phyloP scores from a whole-genome alignment of 208 protist genomes.

The Trypanosomatidae sp. region DNA sequence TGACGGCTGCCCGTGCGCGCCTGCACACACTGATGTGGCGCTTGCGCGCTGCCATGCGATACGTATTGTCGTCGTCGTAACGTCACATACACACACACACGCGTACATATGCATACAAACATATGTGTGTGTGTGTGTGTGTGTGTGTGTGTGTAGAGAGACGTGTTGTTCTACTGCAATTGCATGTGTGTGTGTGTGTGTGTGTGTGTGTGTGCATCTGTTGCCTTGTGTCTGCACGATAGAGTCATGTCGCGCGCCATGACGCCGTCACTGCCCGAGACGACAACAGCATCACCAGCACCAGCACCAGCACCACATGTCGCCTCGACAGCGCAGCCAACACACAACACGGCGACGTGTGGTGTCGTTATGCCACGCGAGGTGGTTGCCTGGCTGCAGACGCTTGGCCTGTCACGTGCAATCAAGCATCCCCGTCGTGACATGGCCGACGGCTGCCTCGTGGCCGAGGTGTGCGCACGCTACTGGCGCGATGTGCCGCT shows the following conservation, averaged over 20 bases:
- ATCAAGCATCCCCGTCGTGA: slow-evolving; percentile 83
- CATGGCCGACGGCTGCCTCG: slow-evolving; percentile 83
- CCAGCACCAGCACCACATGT: neutral
- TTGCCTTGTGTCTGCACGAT: neutral
- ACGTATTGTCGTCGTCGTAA: no score
- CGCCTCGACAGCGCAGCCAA: neutral
- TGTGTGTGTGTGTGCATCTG: no score
- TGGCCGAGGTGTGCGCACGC: slow-evolving; percentile 88
- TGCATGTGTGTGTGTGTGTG: no score
- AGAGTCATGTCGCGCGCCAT: neutral
- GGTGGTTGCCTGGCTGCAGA: slow-evolving; percentile 84
- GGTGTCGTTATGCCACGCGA: slow-evolving; percentile 59
- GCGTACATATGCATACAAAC: no score
- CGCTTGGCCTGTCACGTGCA: slow-evolving; percentile 60
- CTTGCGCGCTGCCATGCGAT: no score
- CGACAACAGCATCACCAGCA: neutral
- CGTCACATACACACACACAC: no score
- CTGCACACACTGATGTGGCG: no score
- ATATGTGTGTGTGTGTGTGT: no score
- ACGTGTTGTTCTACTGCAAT: no score
- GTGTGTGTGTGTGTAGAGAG: no score
- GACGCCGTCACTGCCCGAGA: neutral
- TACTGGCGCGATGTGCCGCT: slow-evolving; percentile 86
- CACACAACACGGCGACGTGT: neutral
- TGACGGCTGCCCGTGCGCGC: no score